phyloP scores from a whole-genome alignment of 1,284 basidiomycete species.

The Puccinia horiana region DNA sequence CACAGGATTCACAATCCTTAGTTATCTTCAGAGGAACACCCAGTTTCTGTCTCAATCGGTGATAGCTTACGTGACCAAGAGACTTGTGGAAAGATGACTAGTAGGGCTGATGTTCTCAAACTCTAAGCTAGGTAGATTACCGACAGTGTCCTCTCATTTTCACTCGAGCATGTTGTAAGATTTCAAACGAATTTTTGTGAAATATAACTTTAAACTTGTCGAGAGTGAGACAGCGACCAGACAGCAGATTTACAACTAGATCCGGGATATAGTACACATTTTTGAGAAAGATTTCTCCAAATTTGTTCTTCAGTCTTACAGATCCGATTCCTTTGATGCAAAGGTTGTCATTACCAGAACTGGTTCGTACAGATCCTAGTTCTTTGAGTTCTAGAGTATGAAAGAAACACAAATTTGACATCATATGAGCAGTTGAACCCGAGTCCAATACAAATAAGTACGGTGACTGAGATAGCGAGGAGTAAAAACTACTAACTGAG shows the following conservation, averaged over 20 bases:
- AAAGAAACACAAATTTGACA: not conserved
- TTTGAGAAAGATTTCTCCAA: not conserved
- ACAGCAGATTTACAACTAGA: not conserved
- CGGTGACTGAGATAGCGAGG: not conserved
- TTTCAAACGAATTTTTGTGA: not conserved
- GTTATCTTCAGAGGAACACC: not conserved
- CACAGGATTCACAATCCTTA: not conserved
- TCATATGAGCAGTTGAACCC: not conserved
- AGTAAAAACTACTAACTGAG: not conserved
- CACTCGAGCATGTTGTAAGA: not conserved
- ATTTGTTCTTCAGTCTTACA: not conserved
- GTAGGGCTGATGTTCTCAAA: not conserved
- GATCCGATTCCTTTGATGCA: not conserved
- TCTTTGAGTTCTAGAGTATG: not conserved
- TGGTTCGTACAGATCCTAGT: not conserved
- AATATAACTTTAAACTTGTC: not conserved
- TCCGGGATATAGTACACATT: not conserved
- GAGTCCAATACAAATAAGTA: not conserved
- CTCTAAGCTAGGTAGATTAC: not conserved
- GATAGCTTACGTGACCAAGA: conserved; percentile 12
- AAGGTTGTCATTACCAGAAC: not conserved
- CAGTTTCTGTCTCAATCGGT: not conserved
- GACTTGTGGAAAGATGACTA: not conserved
- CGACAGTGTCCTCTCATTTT: not conserved
- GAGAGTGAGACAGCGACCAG: not conserved